Evolutionary conservation across 2,329 filamentous ascomycete species (phyloP), one percentile per base, ranked within the genome.

Genomic region (Elsinoe batatas): DNA sequence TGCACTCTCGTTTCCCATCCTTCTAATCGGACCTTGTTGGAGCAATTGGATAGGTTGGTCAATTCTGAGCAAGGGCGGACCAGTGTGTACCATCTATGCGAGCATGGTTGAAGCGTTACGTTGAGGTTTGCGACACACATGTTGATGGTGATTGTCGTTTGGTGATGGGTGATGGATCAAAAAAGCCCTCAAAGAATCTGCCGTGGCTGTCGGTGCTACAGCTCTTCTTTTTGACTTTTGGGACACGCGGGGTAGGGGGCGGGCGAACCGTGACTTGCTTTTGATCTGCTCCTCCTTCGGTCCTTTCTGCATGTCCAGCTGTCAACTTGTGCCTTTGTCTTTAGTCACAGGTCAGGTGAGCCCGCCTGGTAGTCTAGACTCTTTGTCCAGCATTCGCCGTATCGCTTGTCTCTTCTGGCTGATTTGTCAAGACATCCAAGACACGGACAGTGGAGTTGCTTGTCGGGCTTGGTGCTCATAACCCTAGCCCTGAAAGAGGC

Each of bases 41-140:
- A 62, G 62, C 75, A 77, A 64, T 75, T 76, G 62, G 71, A 63
- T 54, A 77, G 72, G 61, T 76, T 72, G 62, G 66, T 69, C 47
- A 67, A 66, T 1, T 71, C 67, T 26, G 64, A 64, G 67, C 75
- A 77, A 43, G 73, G 64, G 36, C 69, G 67, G 33, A 72, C 65
- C 26, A 77, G 70, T 57, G 74, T 70, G 65, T 76, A 76, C 74
- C 74, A 77, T 58, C 75, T 71, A 60, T 77, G 75, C 55, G 68
- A 65, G 69, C 75, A 77, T 42, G 71, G 64, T 54, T 72, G 68
- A 6, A 70, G 68, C 51, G 73, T 72, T 57, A 76, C 72, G 65
- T 76, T 75, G 43, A 77, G 69, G 59, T 75, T 72, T 59, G 74
- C 74, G 64, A 76, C 65, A 60, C 75, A 77, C 75, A 77, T 77